phyloP scores from a whole-genome alignment of 164 flowering plant genomes.

The Chloranthus sessilifolius region DNA sequence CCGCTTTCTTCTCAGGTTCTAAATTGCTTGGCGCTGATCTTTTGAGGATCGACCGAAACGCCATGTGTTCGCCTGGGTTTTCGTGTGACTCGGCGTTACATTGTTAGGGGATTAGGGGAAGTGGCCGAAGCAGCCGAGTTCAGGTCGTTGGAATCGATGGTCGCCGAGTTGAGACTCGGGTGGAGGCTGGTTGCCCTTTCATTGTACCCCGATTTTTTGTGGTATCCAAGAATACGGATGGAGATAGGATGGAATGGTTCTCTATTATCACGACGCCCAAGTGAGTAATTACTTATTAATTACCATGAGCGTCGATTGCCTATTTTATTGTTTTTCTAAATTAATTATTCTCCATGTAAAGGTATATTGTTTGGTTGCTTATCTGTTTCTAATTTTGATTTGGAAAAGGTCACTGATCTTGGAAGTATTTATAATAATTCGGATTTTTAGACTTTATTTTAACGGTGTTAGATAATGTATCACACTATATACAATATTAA shows the following conservation, averaged over 20 bases:
- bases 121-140: constrained; percentile 74
- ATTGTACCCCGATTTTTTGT: constrained; percentile 80
- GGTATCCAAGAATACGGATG: constrained; percentile 62
- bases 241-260: constrained; percentile 71
- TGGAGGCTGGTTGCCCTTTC: constrained; percentile 62
- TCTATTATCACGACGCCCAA: constrained; percentile 77
- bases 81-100: constrained; percentile 83
- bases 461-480: too few species aligned
- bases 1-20: too few species aligned
- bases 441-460: too few species aligned
- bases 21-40: constrained; percentile 92
- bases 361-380: too few species aligned
- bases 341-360: too few species aligned
- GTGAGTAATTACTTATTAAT: constrained; percentile 51
- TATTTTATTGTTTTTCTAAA: too few species aligned
- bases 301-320: too few species aligned
- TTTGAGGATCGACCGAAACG: constrained; percentile 55
- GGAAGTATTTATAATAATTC: too few species aligned
- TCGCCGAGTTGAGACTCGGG: constrained; percentile 43
- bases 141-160: constrained; percentile 82
- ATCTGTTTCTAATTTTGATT: too few species aligned
- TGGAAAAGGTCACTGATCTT: too few species aligned
- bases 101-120: too few species aligned
- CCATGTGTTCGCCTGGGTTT: constrained; percentile 94
- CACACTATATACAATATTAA: too few species aligned